Base-by-base conservation (phyloP, 306 rosid genomes). In the Dryas drummondii region DNA sequence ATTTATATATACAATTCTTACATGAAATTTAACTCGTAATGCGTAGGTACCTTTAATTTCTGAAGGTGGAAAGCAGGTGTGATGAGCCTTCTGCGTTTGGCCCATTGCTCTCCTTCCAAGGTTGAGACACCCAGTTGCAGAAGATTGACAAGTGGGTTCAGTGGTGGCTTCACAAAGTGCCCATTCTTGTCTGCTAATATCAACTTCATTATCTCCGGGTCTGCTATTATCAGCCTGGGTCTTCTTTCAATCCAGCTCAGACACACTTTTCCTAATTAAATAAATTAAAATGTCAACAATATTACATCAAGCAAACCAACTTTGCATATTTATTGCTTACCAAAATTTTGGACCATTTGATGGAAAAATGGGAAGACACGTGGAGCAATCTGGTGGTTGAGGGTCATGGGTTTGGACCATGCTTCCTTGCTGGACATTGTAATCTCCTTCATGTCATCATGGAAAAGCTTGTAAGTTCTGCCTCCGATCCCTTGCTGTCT, bases 31-130 rank as follows among this genome's bases (percentile, higher is more conserved):
- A 22, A 22, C 22, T 22, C 22, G 22, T 63, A 17, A 1, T 26
- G 12, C 4, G 12, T 12, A 16, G 3, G 22, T 58, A 83, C 87
- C 87, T 85, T 88, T 10, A 85, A 53, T 79, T 76, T 83, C 13
- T 88, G 83, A 55, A 81, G 69, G 14, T 79, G 83, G 74, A 88
- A 88, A 53, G 87, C 86, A 71, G 86, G 87, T 5, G 73, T 62
- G 11, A 85, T 53, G 7, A 76, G 72, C 47, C 56, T 74, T 81
- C 89, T 80, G 16, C 91, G 85, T 80, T 71, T 68, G 62, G 72
- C 61, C 89, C 87, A 87, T 40, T 13, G 51, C 8, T 79, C 75
- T 32, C 89, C 89, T 9, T 79, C 88, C 60, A 88, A 80, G 66
- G 82, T 14, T 19, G 83, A 1, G 26, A 88, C 8, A 10, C 91